Evolutionary conservation across 2,329 filamentous ascomycete genomes (phyloP), one percentile per base, ranked within the genome.

Genomic region (Penicillium sp.): DNA sequence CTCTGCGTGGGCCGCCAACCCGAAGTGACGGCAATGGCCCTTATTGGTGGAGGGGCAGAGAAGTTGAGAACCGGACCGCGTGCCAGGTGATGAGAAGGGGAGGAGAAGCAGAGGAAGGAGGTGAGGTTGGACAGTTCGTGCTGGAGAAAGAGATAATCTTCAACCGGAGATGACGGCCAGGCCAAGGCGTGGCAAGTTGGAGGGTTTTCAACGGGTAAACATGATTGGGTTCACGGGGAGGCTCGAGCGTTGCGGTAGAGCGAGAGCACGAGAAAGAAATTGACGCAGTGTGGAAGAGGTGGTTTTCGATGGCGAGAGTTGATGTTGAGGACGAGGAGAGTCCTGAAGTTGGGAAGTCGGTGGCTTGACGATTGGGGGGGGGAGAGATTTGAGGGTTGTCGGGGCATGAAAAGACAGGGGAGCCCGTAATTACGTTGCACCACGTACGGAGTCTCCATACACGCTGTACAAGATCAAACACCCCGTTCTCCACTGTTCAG

Each of bases 1-100:
- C 61, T 65, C 68, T 68, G 70, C 69, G 70, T 72, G 64, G 61
- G 57, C 67, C 64, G 61, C 68, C 62, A 68, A 67, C 58, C 64
- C 65, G 58, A 65, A 54, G 49, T 65, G 61, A 67, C 60, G 64
- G 63, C 62, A 63, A 60, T 63, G 51, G 47, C 51, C 65, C 60
- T 68, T 61, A 63, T 67, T 67, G 64, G 66, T 61, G 63, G 60
- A 55, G 59, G 50, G 38, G 41, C 55, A 57, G 51, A 35, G 53
- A 62, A 52, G 39, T 66, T 67, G 42, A 52, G 54, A 66, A 64
- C 50, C 57, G 57, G 61, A 64, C 64, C 60, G 61, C 54, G 54
- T 63, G 62, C 63, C 61, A 65, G 61, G 28, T 51, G 52, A 50
- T 55, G 15, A 48, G 41, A 55, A 51, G 55, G n/a, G 22, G 52